phyloP scores from a whole-genome alignment of 2,329 filamentous ascomycete species.

The Fusarium nisikadoi region DNA sequence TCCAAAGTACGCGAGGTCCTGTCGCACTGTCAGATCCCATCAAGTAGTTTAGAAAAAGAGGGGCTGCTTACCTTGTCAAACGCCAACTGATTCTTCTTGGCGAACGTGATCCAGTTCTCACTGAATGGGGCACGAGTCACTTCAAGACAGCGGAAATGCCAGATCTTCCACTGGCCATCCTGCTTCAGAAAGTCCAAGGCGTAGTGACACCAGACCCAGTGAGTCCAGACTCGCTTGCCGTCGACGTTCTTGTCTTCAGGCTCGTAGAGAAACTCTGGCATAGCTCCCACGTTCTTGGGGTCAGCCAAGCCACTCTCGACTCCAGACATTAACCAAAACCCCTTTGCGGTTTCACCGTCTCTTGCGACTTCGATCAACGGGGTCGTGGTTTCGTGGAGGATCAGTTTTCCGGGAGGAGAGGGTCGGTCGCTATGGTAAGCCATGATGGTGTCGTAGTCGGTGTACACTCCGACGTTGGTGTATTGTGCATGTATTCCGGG shows the following conservation, averaged over 20 bases:
- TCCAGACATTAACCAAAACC: neutral
- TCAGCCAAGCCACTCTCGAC: neutral
- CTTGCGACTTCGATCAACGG: neutral
- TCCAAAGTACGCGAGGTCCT: neutral
- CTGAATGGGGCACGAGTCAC: neutral
- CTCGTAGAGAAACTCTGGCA: neutral
- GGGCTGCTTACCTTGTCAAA: neutral
- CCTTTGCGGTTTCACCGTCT: neutral
- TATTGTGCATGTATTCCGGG: neutral
- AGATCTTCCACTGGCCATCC: neutral
- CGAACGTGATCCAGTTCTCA: neutral
- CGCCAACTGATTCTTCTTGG: neutral
- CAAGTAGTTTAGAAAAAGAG: fast-evolving
- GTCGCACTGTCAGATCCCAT: fast-evolving
- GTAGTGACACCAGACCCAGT: neutral
- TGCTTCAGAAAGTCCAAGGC: neutral
- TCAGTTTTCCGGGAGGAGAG: fast-evolving
- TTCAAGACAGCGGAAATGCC: neutral
- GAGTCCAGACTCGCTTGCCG: fast-evolving
- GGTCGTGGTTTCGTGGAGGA: neutral
- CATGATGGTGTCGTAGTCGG: neutral
- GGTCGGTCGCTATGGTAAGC: neutral
- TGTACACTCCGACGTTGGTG: neutral
- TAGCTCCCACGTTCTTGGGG: neutral
- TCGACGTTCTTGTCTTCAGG: neutral